phyloP scores from a whole-genome alignment of 169 alveolate genomes.

The Fabrea salina region DNA sequence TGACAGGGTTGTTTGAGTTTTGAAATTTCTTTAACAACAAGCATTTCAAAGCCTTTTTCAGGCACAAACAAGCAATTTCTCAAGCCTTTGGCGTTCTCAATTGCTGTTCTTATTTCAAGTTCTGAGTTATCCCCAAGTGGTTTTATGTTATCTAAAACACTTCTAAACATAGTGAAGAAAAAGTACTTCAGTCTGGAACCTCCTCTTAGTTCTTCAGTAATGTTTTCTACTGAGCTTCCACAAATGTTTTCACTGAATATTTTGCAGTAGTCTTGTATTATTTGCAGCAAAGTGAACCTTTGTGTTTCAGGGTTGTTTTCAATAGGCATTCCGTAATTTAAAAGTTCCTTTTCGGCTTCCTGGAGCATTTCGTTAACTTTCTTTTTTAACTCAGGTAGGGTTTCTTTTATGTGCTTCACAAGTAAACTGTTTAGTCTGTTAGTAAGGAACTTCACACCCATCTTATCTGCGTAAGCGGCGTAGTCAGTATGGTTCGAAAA shows the following conservation, averaged over 20 bases:
- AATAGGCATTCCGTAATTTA: not conserved
- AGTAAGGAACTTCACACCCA: slow-evolving; percentile 59
- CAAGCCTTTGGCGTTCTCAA: slow-evolving; percentile 88
- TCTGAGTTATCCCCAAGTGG: not conserved
- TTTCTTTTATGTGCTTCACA: slow-evolving; percentile 86
- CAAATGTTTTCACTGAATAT: not conserved
- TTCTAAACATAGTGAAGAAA: not conserved
- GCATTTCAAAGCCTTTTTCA: slow-evolving; percentile 91
- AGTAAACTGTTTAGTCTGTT: slow-evolving; percentile 69
- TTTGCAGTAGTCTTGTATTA: not conserved
- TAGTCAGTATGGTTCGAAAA: slow-evolving; percentile 46
- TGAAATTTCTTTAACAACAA: slow-evolving; percentile 89
- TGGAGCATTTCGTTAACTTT: slow-evolving; percentile 19
- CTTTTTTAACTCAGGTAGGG: slow-evolving; percentile 88
- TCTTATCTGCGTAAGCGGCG: slow-evolving; percentile 32
- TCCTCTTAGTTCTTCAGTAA: not conserved
- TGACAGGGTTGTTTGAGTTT: slow-evolving; percentile 91
- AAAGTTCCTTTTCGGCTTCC: not conserved
- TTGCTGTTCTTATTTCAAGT: not conserved
- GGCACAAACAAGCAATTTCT: slow-evolving; percentile 91
- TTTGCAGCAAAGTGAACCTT: not conserved
- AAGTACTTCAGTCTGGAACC: slow-evolving; percentile 11
- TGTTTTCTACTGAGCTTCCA: not conserved
- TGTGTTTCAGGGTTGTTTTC: not conserved
- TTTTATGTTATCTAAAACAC: not conserved